These are phyloP conservation scores for Cordia subcordata DNA, from an alignment of 257 asterid species.

Conservation along the genomic window DNA sequence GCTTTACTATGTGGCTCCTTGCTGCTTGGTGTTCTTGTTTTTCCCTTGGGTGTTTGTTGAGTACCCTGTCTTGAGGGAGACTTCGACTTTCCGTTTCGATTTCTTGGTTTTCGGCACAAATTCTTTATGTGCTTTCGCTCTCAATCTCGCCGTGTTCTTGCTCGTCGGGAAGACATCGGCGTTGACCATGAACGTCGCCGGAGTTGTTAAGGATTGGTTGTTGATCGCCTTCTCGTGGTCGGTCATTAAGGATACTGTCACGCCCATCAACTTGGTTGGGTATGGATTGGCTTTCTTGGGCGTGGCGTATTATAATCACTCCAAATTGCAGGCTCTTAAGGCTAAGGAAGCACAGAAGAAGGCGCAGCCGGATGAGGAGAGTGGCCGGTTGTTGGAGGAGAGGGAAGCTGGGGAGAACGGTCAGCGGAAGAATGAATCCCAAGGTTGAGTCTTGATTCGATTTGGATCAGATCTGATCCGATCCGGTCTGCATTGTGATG, in stretches of 20 bases:
- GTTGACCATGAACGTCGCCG: slow-evolving; percentile 12
- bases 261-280: slow-evolving; percentile 7
- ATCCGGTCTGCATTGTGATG: no score
- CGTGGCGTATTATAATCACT: slow-evolving; percentile 9
- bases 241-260: slow-evolving; percentile 11
- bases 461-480: no score
- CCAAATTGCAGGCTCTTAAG: slow-evolving; percentile 13
- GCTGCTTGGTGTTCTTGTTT: slow-evolving; percentile 5
- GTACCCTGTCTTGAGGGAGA: slow-evolving; percentile 8
- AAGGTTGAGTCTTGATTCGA: neutral
- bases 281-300: slow-evolving; percentile 14
- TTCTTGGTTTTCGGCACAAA: slow-evolving; percentile 6
- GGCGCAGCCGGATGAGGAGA: slow-evolving; percentile 21
- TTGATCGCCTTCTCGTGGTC: slow-evolving; percentile 12
- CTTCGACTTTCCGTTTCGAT: slow-evolving; percentile 2
- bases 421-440: no score
- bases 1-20: slow-evolving; percentile 9
- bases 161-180: slow-evolving; percentile 14
- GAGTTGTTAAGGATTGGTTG: slow-evolving; percentile 11
- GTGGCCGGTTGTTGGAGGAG: slow-evolving; percentile 22
- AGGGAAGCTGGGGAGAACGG: neutral
- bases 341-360: slow-evolving; percentile 27
- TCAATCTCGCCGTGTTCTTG: slow-evolving; percentile 6
- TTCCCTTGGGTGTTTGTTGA: slow-evolving; percentile 6
- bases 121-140: slow-evolving; percentile 4